These are phyloP conservation scores for Nepenthes gracilis DNA, from an alignment of 148 eudicot species.

Conservation along the genomic window DNA sequence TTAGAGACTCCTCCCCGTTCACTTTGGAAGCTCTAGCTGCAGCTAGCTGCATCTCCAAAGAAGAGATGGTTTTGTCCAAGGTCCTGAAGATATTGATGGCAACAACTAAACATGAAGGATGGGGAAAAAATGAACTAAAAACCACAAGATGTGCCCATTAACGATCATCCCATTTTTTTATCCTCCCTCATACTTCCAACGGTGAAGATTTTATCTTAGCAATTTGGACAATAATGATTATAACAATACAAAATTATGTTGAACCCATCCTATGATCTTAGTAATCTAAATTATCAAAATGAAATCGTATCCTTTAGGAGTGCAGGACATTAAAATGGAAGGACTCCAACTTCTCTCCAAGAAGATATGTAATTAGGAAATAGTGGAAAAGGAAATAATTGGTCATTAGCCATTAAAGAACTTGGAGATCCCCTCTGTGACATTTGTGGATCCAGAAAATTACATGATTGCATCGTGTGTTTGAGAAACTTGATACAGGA, in stretches of 20 bases:
- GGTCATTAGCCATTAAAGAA: neutral
- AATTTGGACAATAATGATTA: too few relatives aligned
- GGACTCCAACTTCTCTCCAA: too few relatives aligned
- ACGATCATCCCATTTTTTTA: too few relatives aligned
- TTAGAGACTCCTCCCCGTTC: constrained; percentile 16
- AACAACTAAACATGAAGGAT: neutral
- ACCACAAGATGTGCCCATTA: neutral
- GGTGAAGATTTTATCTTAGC: too few relatives aligned
- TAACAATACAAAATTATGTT: too few relatives aligned
- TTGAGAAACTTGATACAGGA: constrained; percentile 40
- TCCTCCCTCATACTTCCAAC: too few relatives aligned
- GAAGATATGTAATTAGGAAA: neutral
- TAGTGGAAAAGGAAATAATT: neutral
- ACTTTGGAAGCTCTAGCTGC: constrained; percentile 43
- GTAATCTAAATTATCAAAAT: too few relatives aligned
- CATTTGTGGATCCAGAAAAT: constrained; percentile 11
- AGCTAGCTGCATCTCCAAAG: constrained; percentile 59
- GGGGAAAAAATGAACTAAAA: neutral
- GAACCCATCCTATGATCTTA: too few relatives aligned
- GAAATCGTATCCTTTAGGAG: too few relatives aligned
- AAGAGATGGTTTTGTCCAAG: constrained; percentile 48
- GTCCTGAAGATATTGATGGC: constrained; percentile 29
- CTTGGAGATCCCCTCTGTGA: neutral
- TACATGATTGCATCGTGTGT: constrained; percentile 50
- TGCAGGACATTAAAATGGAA: too few relatives aligned